phyloP scores from a whole-genome alignment of 345 rosid genomes.

The Salix exigua region DNA sequence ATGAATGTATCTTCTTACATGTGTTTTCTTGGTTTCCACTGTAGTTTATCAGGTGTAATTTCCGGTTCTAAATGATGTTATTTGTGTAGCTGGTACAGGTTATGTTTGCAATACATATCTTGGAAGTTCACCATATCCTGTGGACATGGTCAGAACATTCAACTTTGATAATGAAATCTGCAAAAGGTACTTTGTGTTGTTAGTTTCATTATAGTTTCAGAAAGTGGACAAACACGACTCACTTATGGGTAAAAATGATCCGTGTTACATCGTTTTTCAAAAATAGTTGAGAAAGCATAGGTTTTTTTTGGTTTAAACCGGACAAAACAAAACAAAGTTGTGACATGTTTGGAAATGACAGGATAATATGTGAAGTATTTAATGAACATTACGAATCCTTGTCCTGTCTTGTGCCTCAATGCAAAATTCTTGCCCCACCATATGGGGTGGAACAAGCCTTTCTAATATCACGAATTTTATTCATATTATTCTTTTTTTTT shows the following conservation, averaged over 20 bases:
- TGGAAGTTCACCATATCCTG: constrained; percentile 51
- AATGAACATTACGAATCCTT: no score
- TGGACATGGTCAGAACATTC: constrained; percentile 84
- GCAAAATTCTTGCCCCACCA: no score
- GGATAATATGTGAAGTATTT: no score
- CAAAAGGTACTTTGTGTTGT: constrained; percentile 49
- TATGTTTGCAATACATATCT: constrained; percentile 61
- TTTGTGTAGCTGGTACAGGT: constrained; percentile 58
- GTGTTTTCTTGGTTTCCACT: neutral
- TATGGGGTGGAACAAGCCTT: no score
- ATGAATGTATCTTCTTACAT: neutral
- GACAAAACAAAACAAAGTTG: no score
- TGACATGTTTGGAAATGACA: no score
- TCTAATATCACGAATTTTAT: no score
- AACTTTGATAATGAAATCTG: constrained; percentile 65
- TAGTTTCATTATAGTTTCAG: constrained; percentile 5
- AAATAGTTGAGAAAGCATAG: neutral
- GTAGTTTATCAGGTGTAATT: neutral
- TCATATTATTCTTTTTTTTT: no score
- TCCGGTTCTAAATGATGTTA: neutral
- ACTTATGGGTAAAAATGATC: neutral
- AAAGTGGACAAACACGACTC: neutral
- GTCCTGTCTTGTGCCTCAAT: no score
- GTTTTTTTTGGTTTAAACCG: no score
- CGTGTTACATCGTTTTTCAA: neutral